phyloP scores from a whole-genome alignment of 2,329 filamentous ascomycete species.

The Xylaria digitata region DNA sequence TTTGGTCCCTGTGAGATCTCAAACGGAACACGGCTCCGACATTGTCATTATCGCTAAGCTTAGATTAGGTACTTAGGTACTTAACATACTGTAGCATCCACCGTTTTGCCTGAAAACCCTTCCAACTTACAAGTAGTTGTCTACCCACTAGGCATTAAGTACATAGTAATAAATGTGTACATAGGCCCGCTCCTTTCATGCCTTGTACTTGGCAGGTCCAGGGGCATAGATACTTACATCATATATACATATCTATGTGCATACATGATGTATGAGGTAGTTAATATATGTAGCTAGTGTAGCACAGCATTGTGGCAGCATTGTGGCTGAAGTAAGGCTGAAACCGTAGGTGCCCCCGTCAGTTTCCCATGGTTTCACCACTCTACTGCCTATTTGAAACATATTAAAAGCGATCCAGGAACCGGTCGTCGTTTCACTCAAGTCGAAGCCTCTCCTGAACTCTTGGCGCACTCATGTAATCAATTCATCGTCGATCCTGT shows the following conservation, averaged over 20 bases:
- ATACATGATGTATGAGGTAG: too few relatives aligned
- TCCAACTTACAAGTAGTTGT: too few relatives aligned
- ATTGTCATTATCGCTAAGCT: slow-evolving; percentile 14
- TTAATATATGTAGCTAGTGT: not conserved
- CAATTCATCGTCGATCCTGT: not conserved
- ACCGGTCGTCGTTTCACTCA: slow-evolving; percentile 3
- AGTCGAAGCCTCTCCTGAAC: not conserved
- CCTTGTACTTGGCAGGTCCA: too few relatives aligned
- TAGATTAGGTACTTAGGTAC: too few relatives aligned
- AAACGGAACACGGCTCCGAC: slow-evolving; percentile 3
- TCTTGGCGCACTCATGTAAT: not conserved
- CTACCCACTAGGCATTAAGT: too few relatives aligned
- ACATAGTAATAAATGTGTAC: too few relatives aligned
- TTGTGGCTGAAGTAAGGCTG: slow-evolving; percentile 29
- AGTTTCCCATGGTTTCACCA: slow-evolving; percentile 27
- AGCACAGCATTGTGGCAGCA: slow-evolving; percentile 9
- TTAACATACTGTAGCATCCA: slow-evolving; percentile 17
- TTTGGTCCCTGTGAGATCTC: slow-evolving; percentile 2
- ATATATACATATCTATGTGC: too few relatives aligned
- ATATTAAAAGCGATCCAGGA: not conserved
- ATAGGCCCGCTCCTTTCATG: too few relatives aligned
- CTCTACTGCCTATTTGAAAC: slow-evolving; percentile 1
- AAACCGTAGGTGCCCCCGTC: not conserved
- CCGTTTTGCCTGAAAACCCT: slow-evolving; percentile 12
- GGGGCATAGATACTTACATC: too few relatives aligned